A percentile compares a stretch with the other conserved stretches of the same genome.
phyloP scores from a whole-genome alignment of 768 basidiomycete species.

The Russula abietina region DNA sequence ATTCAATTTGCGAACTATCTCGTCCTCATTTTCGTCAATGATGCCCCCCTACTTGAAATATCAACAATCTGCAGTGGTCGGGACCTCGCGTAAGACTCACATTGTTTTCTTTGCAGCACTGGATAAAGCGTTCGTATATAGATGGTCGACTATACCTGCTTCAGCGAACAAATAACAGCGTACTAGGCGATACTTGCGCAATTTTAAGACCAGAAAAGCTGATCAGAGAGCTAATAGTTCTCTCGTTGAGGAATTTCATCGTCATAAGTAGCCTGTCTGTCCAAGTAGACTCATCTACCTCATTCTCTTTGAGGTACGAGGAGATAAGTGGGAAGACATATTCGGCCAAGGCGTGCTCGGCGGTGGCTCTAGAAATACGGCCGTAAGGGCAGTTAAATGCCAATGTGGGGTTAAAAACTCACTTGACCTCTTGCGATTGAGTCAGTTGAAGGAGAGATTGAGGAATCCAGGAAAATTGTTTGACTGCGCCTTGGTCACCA shows the following conservation, averaged over 20 bases:
- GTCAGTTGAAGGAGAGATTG: conserved; percentile 56
- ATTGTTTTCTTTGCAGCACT: conserved; percentile 75
- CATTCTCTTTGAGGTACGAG: conserved; percentile 42
- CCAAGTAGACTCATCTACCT: conserved; percentile 78
- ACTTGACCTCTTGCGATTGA: conserved; percentile 55
- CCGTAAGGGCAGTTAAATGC: background rate
- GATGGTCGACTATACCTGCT: conserved; percentile 51
- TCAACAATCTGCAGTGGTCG: conserved; percentile 2
- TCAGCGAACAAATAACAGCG: conserved; percentile 7
- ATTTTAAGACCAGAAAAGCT: conserved; percentile 57
- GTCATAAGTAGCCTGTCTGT: conserved; percentile 73
- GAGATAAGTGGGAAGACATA: conserved; percentile 73
- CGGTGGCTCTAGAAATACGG: conserved; percentile 40
- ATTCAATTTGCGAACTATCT: conserved; percentile 50
- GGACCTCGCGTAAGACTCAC: conserved; percentile 43
- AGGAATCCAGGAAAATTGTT: conserved; percentile 93
- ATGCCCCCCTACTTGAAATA: conserved; percentile 66
- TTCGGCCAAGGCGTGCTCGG: conserved; percentile 65
- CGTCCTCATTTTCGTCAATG: conserved; percentile 77
- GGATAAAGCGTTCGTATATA: conserved; percentile 61
- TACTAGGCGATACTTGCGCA: conserved; percentile 39
- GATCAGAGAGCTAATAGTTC: conserved; percentile 51
- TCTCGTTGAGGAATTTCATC: conserved; percentile 60
- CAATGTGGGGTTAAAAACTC: conserved; percentile 20
- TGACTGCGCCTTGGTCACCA: conserved; percentile 61